Evolutionary conservation across 768 basidiomycete genomes (phyloP).

Genomic region (Pleurotus platypus): DNA sequence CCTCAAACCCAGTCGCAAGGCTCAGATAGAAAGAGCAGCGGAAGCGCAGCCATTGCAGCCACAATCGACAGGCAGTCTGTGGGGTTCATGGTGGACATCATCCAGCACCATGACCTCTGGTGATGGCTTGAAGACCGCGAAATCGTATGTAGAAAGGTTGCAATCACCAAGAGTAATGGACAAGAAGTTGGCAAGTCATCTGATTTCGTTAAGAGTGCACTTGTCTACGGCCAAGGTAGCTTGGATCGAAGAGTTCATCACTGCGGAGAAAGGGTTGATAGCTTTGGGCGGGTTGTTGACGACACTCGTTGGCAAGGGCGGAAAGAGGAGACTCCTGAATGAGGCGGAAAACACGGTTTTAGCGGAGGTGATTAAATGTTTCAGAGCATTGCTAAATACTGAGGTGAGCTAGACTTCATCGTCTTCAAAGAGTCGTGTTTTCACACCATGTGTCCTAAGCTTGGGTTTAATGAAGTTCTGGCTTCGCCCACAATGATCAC

Average conservation of each 20-base stretch:
- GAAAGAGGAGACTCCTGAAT: conserved; percentile 53
- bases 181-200: conserved; percentile 65
- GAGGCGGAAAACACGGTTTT: conserved; percentile 70
- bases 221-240: conserved; percentile 76
- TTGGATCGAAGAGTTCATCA: conserved; percentile 81
- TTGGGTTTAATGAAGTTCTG: conserved; percentile 69
- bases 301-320: conserved; percentile 60
- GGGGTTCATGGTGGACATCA: conserved; percentile 75
- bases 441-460: conserved; percentile 33
- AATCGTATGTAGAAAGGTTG: conserved; percentile 63
- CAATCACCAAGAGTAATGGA: conserved; percentile 51
- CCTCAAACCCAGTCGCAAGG: conserved; percentile 21
- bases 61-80: conserved; percentile 73
- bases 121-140: conserved; percentile 45
- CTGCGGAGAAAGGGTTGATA: conserved; percentile 60
- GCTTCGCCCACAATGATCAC: conserved; percentile 61
- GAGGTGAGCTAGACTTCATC: conserved; percentile 47
- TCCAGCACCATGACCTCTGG: conserved; percentile 49
- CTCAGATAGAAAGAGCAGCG: conserved; percentile 23
- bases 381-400: conserved; percentile 82
- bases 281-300: conserved; percentile 56
- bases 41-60: conserved; percentile 43
- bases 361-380: conserved; percentile 72
- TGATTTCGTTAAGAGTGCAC: conserved; percentile 81
- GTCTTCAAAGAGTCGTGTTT: background rate